These are phyloP conservation scores for Claviceps purpurea DNA, from an alignment of 2,329 filamentous ascomycete genomes.

Conservation along the genomic window DNA sequence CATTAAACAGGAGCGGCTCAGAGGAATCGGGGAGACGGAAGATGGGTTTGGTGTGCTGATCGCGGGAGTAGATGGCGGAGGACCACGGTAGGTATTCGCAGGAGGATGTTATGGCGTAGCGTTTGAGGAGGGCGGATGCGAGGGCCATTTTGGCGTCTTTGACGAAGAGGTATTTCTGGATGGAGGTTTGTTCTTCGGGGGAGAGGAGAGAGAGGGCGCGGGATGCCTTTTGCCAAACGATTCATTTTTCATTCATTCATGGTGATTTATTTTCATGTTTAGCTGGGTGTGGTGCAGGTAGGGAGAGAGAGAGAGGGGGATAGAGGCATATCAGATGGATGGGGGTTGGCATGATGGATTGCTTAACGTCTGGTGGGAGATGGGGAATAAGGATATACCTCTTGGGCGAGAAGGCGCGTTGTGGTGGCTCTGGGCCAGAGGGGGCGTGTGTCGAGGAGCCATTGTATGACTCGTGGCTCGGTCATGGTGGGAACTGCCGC, in stretches of 20 bases:
- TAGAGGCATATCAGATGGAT: conserved; percentile 8
- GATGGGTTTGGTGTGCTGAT: conserved; percentile 40
- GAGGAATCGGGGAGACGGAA: conserved; percentile 34
- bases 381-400: conserved; percentile 20
- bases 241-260: no score
- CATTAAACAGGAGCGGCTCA: conserved; percentile 53
- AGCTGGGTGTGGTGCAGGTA: neutral
- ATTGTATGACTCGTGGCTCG: conserved; percentile 36
- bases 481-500: neutral
- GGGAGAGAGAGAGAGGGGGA: neutral
- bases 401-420: conserved; percentile 33
- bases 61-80: conserved; percentile 40
- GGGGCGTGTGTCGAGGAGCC: conserved; percentile 46
- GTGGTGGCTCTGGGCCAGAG: conserved; percentile 40
- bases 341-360: no score
- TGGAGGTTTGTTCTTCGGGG: conserved; percentile 39
- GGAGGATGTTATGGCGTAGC: conserved; percentile 48
- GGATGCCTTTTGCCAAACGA: conserved; percentile 29
- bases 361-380: no score
- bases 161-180: conserved; percentile 50
- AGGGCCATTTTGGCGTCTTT: conserved; percentile 64
- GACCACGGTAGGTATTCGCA: conserved; percentile 44
- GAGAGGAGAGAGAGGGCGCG: conserved; percentile 39
- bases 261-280: neutral
- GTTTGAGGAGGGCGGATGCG: conserved; percentile 61